Base-by-base conservation (phyloP, 139 green algal species). In the Coelastrella sp. region DNA sequence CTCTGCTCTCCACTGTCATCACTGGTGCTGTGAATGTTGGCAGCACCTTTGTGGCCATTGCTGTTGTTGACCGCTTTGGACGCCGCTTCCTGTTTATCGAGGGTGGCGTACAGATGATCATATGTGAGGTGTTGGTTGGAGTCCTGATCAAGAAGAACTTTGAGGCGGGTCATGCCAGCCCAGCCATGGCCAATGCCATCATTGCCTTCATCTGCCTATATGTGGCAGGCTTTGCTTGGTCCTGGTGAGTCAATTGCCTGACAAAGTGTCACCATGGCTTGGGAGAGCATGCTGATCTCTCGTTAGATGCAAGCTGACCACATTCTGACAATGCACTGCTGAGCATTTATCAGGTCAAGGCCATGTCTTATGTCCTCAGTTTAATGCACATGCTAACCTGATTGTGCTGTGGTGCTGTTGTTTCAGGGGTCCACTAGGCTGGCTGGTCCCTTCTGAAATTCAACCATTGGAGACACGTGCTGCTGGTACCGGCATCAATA, bases 121-220 rank as follows among this genome's bases (percentile, higher is more conserved):
- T 89, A 19, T 74, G 71, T 32, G 86, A 93, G 89, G 76, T 91
- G 23, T 45, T 89, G 4, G 83, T 91, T 0, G 88, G 78, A 27
- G 50, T 89, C 7, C 40, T 94, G 43, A 81, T 94, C 57, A 83
- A 85, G 27, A 63, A 64, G 19, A 83, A 86, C 45, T 73, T 92
- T 32, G 77, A 83, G 23, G 51, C 51, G 9, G 77, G 74, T 48
- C 77, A 59, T 37, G n/a, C 40, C 13, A 87, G 73, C n/a, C 71
- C 90, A 27, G 77, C 86, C 15, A 41, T 74, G 3, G 68, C 45
- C 37, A 75, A 68, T 15, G 81, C 88, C 48, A 88, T 87, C 53
- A 81, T 96, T 9, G 91, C 92, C 3, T 60, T 94, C 62, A 95
- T 96, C 84, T 96, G 91, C 88, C 59, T 96, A 59, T 97, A 91